These are phyloP conservation scores for Dactylonectria macrodidyma DNA, from an alignment of 2,329 filamentous ascomycete species.

Conservation along the genomic window DNA sequence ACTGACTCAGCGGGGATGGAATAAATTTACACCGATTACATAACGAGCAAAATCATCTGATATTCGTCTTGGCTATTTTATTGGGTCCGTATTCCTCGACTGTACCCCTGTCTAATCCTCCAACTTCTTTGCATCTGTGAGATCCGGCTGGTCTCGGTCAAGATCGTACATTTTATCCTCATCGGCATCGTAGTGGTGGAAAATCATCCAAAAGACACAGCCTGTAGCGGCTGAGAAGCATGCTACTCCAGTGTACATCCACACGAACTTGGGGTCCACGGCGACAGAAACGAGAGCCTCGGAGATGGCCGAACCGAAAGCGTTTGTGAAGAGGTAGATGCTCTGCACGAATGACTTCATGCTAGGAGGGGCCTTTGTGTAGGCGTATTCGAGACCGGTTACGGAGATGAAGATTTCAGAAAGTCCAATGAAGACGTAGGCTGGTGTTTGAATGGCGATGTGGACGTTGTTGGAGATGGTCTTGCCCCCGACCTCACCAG, in stretches of 20 bases:
- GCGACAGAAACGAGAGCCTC: slow-evolving; percentile 73
- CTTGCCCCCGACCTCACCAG: slow-evolving; percentile 49
- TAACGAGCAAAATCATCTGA: not conserved
- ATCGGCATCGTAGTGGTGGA: slow-evolving; percentile 56
- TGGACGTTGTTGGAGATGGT: slow-evolving; percentile 62
- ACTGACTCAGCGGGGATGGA: not conserved
- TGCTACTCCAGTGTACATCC: slow-evolving; percentile 76
- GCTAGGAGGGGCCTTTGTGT: slow-evolving; percentile 78
- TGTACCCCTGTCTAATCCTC: slow-evolving; percentile 30
- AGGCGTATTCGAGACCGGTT: slow-evolving; percentile 80
- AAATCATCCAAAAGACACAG: slow-evolving; percentile 65
- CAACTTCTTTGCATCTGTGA: slow-evolving; percentile 40
- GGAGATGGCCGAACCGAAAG: slow-evolving; percentile 71
- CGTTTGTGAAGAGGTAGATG: slow-evolving; percentile 73
- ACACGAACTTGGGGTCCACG: slow-evolving; percentile 75
- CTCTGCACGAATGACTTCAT: slow-evolving; percentile 76
- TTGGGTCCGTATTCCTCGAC: too few species aligned
- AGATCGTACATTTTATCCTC: slow-evolving; percentile 58
- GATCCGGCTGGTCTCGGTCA: slow-evolving; percentile 52
- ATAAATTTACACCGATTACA: not conserved
- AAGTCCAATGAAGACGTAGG: slow-evolving; percentile 70
- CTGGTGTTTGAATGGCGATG: slow-evolving; percentile 69
- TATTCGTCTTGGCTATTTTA: too few species aligned
- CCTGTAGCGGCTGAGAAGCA: slow-evolving; percentile 63
- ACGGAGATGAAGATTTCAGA: slow-evolving; percentile 77